phyloP scores from a whole-genome alignment of 495 filamentous ascomycete species.

The Penicillium odoratum region DNA sequence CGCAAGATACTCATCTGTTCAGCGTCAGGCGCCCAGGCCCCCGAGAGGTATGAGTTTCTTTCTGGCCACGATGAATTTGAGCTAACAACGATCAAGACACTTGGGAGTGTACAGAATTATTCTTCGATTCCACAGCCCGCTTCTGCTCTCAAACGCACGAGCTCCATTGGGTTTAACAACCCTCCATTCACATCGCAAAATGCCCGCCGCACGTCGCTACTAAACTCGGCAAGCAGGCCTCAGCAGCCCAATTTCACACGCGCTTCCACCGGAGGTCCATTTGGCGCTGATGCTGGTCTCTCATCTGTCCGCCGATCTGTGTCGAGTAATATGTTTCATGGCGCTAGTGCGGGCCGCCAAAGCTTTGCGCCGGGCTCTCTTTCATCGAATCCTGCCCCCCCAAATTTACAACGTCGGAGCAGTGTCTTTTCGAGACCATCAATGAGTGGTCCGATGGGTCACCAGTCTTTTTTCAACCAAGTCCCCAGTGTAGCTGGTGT shows the following conservation, averaged over 20 bases:
- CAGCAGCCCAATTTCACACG: conserved; percentile 83
- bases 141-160: conserved; percentile 96
- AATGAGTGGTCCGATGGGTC: conserved; percentile 59
- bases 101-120: conserved; percentile 74
- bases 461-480: conserved; percentile 91
- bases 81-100: conserved; percentile 55
- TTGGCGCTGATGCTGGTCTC: conserved; percentile 70
- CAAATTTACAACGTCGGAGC: conserved; percentile 67
- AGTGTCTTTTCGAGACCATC: conserved; percentile 78
- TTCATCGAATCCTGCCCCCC: conserved; percentile 45
- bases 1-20: conserved; percentile 73
- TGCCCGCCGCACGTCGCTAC: conserved; percentile 76
- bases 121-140: conserved; percentile 81
- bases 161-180: conserved; percentile 70
- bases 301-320: conserved; percentile 86
- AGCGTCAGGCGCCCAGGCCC: conserved; percentile 62
- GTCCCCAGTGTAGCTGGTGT: conserved; percentile 74
- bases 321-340: conserved; percentile 63
- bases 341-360: conserved; percentile 58
- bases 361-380: conserved; percentile 68
- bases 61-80: conserved; percentile 18
- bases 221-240: conserved; percentile 84
- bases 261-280: conserved; percentile 73
- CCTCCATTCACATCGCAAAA: conserved; percentile 66
- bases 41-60: conserved; percentile 59